phyloP scores from a whole-genome alignment of 495 filamentous ascomycete species.

The Aspergillus sparsus region DNA sequence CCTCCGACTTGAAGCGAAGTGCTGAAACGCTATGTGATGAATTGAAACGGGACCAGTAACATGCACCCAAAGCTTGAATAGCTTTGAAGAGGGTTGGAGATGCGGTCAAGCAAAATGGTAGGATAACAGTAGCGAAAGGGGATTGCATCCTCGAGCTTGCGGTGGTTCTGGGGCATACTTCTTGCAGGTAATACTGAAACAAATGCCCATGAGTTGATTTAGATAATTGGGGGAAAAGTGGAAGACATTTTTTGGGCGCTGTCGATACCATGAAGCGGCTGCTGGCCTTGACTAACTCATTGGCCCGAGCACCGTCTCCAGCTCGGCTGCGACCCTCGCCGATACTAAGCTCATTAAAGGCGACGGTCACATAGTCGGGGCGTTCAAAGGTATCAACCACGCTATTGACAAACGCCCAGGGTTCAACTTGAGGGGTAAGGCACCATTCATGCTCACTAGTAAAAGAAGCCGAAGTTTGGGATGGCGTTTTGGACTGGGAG shows the following conservation, averaged over 20 bases:
- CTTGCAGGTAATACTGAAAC: conserved; percentile 47
- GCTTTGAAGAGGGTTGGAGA: conserved; percentile 42
- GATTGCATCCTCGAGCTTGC: conserved; percentile 39
- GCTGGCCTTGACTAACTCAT: not conserved
- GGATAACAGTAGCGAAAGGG: conserved; percentile 44
- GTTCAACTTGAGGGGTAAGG: conserved; percentile 28
- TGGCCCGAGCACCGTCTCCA: not conserved
- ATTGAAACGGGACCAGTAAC: conserved; percentile 38
- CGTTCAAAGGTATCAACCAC: conserved; percentile 36
- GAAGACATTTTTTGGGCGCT: conserved; percentile 20
- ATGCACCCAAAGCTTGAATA: conserved; percentile 44
- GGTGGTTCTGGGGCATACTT: conserved; percentile 46
- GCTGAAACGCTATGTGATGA: conserved; percentile 33
- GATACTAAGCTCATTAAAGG: conserved; percentile 32
- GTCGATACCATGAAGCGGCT: conserved; percentile 5
- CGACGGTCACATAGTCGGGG: conserved; percentile 32
- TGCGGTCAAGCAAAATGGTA: conserved; percentile 42
- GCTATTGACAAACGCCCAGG: conserved; percentile 45
- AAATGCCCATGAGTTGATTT: conserved; percentile 32
- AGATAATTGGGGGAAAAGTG: conserved; percentile 36
- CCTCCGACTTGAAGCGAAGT: conserved; percentile 41
- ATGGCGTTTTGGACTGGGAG: conserved; percentile 16
- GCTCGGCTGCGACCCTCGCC: conserved; percentile 11
- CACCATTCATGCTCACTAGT: conserved; percentile 38
- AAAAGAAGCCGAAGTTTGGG: conserved; percentile 18